Conservation (phyloP, 1,284 basidiomycete species). For the Cryptococcus amylolentus region DNA sequence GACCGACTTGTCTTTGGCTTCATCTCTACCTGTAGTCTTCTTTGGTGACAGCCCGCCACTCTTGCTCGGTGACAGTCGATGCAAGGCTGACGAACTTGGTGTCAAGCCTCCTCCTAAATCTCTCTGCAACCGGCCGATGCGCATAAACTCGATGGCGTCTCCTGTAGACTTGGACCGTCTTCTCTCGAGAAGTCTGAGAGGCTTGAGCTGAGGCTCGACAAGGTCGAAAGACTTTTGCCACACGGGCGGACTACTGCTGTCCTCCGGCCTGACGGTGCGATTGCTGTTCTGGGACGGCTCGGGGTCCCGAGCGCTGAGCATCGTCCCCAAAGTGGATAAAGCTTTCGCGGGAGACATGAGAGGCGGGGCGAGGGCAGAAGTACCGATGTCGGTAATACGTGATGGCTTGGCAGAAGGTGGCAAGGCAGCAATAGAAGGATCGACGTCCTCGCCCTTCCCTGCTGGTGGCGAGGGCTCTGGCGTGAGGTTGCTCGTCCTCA, state of each 20-base stretch:
- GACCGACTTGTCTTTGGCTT: background rate
- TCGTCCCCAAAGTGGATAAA: background rate
- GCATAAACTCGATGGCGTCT: constrained; percentile 3
- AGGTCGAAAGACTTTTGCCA: too few relatives aligned
- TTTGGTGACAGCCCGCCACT: background rate
- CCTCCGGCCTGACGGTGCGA: background rate
- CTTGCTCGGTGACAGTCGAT: background rate
- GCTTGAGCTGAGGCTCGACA: background rate
- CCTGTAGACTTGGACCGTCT: constrained; percentile 6
- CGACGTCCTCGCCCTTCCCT: background rate
- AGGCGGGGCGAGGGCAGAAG: background rate
- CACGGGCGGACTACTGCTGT: too few relatives aligned
- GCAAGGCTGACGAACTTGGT: too few relatives aligned
- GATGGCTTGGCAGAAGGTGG: background rate
- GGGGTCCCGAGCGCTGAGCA: background rate
- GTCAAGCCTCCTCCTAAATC: background rate
- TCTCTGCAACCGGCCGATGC: background rate
- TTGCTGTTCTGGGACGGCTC: background rate
- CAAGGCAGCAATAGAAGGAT: too few relatives aligned
- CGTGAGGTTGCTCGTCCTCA: constrained; percentile 19
- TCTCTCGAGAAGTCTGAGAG: background rate
- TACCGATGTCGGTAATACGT: background rate
- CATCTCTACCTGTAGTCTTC: background rate
- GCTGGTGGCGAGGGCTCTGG: background rate
- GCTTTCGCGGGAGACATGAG: background rate